Percentiles rank a stretch among this genome's conserved stretches.
phyloP scores from a whole-genome alignment of 1,284 basidiomycete species.

The Retiboletus flavoniger region DNA sequence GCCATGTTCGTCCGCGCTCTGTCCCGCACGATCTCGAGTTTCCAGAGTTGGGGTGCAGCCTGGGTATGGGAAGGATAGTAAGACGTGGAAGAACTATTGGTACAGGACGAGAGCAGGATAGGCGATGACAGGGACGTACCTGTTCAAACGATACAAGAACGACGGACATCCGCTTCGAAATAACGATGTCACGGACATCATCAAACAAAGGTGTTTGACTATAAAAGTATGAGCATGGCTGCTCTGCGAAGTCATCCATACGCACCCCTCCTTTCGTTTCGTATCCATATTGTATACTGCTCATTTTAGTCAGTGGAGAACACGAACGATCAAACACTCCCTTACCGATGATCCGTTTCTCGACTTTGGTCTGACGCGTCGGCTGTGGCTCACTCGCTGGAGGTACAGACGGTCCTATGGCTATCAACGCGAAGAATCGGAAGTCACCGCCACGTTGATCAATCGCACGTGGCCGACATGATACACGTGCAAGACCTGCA shows the following conservation, averaged over 20 bases:
- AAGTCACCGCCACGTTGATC: conserved; percentile 73
- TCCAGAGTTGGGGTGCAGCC: conserved; percentile 79
- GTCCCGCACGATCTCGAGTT: conserved; percentile 63
- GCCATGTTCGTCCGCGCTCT: conserved; percentile 29
- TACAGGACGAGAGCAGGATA: not conserved
- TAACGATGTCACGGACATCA: conserved; percentile 71
- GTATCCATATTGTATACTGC: conserved; percentile 70
- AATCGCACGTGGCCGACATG: conserved; percentile 65
- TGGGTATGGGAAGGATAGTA: conserved; percentile 23
- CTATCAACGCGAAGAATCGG: conserved; percentile 60
- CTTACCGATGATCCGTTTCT: conserved; percentile 72
- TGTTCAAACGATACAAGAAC: conserved; percentile 61
- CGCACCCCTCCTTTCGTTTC: conserved; percentile 66
- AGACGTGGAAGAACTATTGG: not conserved
- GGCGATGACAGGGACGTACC: conserved; percentile 35
- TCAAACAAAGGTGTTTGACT: conserved; percentile 76
- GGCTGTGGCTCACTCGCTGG: conserved; percentile 63
- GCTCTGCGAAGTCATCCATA: not conserved
- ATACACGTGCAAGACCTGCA: conserved; percentile 51
- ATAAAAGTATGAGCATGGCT: not conserved
- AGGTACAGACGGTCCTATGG: conserved; percentile 63
- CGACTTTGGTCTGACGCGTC: conserved; percentile 62
- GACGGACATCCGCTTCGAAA: conserved; percentile 55
- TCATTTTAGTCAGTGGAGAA: conserved; percentile 3
- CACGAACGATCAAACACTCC: conserved; percentile 13